phyloP scores from a whole-genome alignment of 2,329 filamentous ascomycete genomes.

The Hymenoscyphus albidus region DNA sequence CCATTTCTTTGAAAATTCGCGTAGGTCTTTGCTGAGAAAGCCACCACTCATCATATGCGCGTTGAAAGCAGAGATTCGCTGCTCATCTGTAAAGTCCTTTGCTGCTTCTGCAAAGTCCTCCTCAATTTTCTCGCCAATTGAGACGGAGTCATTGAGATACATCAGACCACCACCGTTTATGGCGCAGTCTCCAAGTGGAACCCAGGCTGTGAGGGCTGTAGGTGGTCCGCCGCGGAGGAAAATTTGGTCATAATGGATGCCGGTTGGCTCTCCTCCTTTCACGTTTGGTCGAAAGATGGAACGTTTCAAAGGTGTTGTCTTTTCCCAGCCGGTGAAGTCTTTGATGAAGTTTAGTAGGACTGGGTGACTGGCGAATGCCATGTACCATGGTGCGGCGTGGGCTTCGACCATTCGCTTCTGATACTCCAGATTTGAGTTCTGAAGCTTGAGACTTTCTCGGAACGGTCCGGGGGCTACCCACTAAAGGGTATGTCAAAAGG shows the following conservation, averaged over 20 bases:
- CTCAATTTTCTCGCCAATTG: slow-evolving; percentile 40
- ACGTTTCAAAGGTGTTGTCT: slow-evolving; percentile 50
- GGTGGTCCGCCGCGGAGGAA: slow-evolving; percentile 47
- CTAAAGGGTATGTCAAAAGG: too few relatives aligned
- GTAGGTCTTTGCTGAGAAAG: slow-evolving; percentile 48
- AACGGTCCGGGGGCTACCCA: too few relatives aligned
- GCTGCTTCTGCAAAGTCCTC: not conserved
- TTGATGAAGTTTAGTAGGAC: slow-evolving; percentile 47
- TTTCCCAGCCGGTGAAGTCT: slow-evolving; percentile 52
- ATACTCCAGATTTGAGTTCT: slow-evolving; percentile 30
- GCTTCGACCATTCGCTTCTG: slow-evolving; percentile 51
- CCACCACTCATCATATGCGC: slow-evolving; percentile 56
- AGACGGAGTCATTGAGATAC: slow-evolving; percentile 39
- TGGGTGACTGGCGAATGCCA: slow-evolving; percentile 47
- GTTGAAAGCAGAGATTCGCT: slow-evolving; percentile 44
- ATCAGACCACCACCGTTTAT: slow-evolving; percentile 55
- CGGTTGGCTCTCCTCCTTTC: slow-evolving; percentile 47
- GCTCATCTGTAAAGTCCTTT: slow-evolving; percentile 42
- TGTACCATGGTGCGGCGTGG: slow-evolving; percentile 51
- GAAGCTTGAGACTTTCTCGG: too few relatives aligned
- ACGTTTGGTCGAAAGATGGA: slow-evolving; percentile 48
- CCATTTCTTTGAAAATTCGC: slow-evolving; percentile 24
- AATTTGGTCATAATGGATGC: slow-evolving; percentile 52
- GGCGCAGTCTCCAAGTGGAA: slow-evolving; percentile 48
- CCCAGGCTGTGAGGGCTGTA: slow-evolving; percentile 48